Evolutionary conservation across 2,329 filamentous ascomycete species (phyloP), one percentile per base, ranked within the genome.

Genomic region (Aspergillus caelatus): DNA sequence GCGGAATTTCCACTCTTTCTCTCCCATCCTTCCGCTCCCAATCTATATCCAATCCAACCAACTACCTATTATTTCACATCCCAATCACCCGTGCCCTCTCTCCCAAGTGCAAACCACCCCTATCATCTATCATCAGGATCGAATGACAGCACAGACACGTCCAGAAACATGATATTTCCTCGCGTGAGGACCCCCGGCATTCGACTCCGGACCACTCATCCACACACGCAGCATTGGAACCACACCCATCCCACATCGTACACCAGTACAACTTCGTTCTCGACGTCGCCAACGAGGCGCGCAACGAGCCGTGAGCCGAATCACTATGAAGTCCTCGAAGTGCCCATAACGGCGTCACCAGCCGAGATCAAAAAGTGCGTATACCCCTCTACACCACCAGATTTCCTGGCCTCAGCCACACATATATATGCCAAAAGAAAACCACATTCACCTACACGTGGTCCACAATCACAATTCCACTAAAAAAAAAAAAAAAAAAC

Each of bases 281-380:
- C 81, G 21, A 60, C 77, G 14, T 63, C 65, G 58, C 73, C 58
- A 41, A 60, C 58, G 53, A 58, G 56, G 28, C 55, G 57, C 28
- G 63, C 68, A 60, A 55, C 75, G 62, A 65, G 75, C 73, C 72
- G 74, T 69, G 69, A 81, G 43, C 72, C 78, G 70, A 93, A 89
- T 65, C 91, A 96, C 80, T 99, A 99, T 79, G 91, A 94, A 71
- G 88, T 89, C 46, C 85, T 99, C 58, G 86, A 89, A 48, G 78
- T 99, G n/a, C 80, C 86, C 0, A 83, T 85, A 48, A 85, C 86
- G 67, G 94, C 94, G 46, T 88, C 91, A 19, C 80, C 86, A 1
- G 82, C 83, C 10, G 92, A 97, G 59, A 94, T 98, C 65, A 98
- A 98, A 79, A 94, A 91, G 90, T 93, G 75, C 41, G 65, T 36